Conservation (phyloP, 495 filamentous ascomycete species). For the Hypomontagnella monticulosa region DNA sequence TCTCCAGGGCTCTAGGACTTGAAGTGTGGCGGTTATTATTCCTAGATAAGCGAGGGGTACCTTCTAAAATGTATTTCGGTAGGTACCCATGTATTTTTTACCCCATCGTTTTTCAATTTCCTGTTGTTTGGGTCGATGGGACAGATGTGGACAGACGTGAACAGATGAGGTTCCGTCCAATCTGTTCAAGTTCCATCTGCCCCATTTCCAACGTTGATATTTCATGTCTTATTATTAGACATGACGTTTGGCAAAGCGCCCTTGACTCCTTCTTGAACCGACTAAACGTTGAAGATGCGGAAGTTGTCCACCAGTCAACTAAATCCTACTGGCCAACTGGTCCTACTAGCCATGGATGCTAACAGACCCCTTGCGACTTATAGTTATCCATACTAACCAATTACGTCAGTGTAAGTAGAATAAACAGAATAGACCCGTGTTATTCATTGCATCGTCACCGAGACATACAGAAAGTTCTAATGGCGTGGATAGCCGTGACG, state of each 20-base stretch:
- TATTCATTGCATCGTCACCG: not conserved
- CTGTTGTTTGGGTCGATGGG: no score
- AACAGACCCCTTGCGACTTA: no score
- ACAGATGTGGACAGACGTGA: no score
- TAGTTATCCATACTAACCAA: not conserved
- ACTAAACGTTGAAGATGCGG: constrained; percentile 9
- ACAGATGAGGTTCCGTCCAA: no score
- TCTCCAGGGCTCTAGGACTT: no score
- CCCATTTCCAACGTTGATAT: not conserved
- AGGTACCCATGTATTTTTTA: no score
- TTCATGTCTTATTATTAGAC: not conserved
- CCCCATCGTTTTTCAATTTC: no score
- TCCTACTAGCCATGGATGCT: no score
- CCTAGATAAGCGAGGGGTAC: no score
- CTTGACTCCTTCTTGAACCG: constrained; percentile 9
- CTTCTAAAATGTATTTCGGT: no score
- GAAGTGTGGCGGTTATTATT: no score
- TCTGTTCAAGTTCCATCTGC: not conserved
- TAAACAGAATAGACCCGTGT: not conserved
- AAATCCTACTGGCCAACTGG: constrained; percentile 9
- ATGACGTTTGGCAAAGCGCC: constrained; percentile 23
- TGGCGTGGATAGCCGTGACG: constrained; percentile 25
- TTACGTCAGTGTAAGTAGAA: constrained; percentile 2
- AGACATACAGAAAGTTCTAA: constrained; percentile 23
- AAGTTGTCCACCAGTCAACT: constrained; percentile 14